Base-by-base conservation (phyloP, 257 asterid species). In the Dorcoceras hygrometricum region DNA sequence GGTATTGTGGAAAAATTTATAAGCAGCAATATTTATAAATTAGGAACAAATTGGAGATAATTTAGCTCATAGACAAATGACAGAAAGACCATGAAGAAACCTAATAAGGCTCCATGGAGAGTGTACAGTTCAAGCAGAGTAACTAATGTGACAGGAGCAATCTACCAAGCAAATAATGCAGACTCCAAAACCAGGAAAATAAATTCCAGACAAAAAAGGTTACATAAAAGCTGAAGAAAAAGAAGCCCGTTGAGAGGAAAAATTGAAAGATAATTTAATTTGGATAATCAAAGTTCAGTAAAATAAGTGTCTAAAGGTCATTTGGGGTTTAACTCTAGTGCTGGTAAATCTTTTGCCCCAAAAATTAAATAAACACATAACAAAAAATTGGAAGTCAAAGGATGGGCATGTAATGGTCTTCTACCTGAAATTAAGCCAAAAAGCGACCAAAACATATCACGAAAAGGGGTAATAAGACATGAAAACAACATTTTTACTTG, bases 401-500 rank as follows among this genome's bases (percentile, higher is more conserved):
- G 50, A 20, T 39, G 51, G 12, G 1, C 19, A 56, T 20, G 65
- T 60, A 57, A 24, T 39, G 50, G 48, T 23, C 18, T 53, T 51
- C 60, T 28, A 26, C 61, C 60, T 9, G 62, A 32, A 26, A 59
- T 5, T 23, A 48, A 65, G 67, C 39, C 39, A 32, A 7, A 24
- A 20, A 58, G 48, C 56, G 26, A 10, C 32, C 50, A 32, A 23
- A 39, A 32, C 1, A n/a, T 54, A 12, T 32, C 31, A 34, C 39
- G 53, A 57, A 25, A 4, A 27, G 1, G 9, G 46, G 11, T n/a
- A n/a, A 19, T 11, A 70, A 51, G 43, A 62, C 50, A 25, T 34
- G 50, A 48, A 4, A 3, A 6, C 19, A 27, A 9, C 39, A 27
- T 14, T 46, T 60, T 46, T 48, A 56, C n/a, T 12, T 7, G 25